Evolutionary conservation across 2,329 filamentous ascomycete species (phyloP), one percentile per base, ranked within the genome.

Genomic region (Colletotrichum cereale): DNA sequence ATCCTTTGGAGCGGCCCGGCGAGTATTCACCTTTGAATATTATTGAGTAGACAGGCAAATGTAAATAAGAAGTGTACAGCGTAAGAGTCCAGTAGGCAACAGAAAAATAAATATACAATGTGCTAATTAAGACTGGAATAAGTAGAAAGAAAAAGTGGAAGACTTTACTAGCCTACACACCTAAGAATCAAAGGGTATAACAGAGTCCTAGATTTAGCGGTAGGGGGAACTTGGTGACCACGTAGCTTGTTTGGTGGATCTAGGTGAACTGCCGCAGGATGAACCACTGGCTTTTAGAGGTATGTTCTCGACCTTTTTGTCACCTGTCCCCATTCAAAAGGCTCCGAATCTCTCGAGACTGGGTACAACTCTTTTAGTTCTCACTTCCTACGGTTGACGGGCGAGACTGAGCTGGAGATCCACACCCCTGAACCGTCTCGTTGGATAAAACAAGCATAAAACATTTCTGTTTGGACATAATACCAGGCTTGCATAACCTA

Each of bases 141-240:
- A 40, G 14, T 12, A n/a, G 5, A 3, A 26, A 11, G 7, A 24
- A 5, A 11, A 6, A 24, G 2, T 3, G 0, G 1, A 12, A 4
- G 10, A 16, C 8, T 7, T 16, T 7, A 18, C n/a, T 1, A 14
- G 5, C 2, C 11, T 14, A 7, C 1, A 26, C 10, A 3, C 12
- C 3, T 29, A 6, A 38, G 2, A 1, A 3, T 5, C 2, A 36
- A 8, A 21, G 18, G 18, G 31, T 24, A 12, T 12, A 2, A 2
- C 6, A 5, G 14, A 18, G 5, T 10, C 8, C 21, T 5, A 12
- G 2, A 36, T 38, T 5, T 12, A 7, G 24, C 31, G 10, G 21
- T 18, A 16, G 16, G 0, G 4, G n/a, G 10, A 26, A 14, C n/a
- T 24, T 40, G 34, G 53, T 2, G 7, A 7, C 14, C 21, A 26